Percentiles rank a stretch among this genome's conserved stretches.
Evolutionary conservation across 1,284 basidiomycete genomes (phyloP).

Genomic region (Singerocomus inundabilis): DNA sequence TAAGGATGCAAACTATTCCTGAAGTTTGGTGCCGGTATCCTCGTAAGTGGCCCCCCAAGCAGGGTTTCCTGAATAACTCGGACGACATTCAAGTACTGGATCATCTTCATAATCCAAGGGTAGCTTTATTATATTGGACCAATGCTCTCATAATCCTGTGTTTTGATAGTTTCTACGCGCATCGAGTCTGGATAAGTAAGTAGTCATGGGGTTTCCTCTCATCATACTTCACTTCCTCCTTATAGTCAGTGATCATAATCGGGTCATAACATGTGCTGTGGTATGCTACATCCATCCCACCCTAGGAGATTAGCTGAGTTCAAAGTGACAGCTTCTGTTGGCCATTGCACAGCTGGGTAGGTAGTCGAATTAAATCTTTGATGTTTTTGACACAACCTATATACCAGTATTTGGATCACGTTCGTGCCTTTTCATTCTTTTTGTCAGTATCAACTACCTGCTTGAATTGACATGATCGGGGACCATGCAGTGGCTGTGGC

Average conservation of each 20-base stretch:
- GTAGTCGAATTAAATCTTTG: background rate
- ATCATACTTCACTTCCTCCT: background rate
- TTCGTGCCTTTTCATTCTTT: conserved; percentile 9
- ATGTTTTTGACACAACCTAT: background rate
- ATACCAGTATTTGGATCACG: conserved; percentile 16
- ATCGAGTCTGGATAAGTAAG: conserved; percentile 32
- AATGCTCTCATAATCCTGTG: background rate
- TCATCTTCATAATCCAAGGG: conserved; percentile 22
- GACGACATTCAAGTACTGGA: conserved; percentile 11
- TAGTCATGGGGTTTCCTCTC: background rate
- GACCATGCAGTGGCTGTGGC: conserved; percentile 3
- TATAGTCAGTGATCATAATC: conserved; percentile 24
- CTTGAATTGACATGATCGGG: background rate
- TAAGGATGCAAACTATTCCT: background rate
- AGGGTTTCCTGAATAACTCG: background rate
- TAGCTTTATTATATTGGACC: background rate
- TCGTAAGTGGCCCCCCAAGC: conserved; percentile 7
- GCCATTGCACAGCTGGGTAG: conserved; percentile 17
- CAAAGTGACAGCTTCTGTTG: conserved; percentile 4
- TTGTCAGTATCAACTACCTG: background rate
- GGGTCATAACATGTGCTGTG: conserved; percentile 15
- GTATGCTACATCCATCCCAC: conserved; percentile 6
- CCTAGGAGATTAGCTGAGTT: background rate
- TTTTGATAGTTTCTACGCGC: conserved; percentile 23
- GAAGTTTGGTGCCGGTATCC: background rate